Evolutionary conservation across 2,329 filamentous ascomycete genomes (phyloP), one percentile per base, ranked within the genome.

Genomic region (Hortaea werneckii): DNA sequence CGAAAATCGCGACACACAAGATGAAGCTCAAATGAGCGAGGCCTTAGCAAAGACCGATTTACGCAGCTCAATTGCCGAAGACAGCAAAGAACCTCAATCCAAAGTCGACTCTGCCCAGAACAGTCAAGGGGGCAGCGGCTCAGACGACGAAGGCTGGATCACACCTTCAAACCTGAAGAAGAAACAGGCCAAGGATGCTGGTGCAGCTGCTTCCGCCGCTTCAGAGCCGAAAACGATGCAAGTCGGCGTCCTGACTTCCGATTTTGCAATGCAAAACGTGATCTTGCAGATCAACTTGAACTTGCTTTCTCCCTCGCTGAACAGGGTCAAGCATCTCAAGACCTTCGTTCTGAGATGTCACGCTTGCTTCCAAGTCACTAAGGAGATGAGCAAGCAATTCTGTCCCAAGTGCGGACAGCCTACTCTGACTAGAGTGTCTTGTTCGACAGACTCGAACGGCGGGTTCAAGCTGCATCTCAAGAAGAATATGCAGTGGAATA

Each of bases 191-290:
- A 77, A 80, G 61, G 82, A 90, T 56, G 67, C 73, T 13, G 57
- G 58, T 41, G 64, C 66, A 27, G 67, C 70, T 20, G 68, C 67
- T 5, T 65, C 71, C 1, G 65, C 71, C 41, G 48, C 54, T 11
- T 64, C 74, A 1, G 73, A 78, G 44, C 73, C 78, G 32, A 77
- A 78, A 50, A 79, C 78, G 9, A 83, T 95, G 56, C 83, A 94
- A 66, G 87, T 86, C 11, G 90, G 88, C n/a, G 82, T 90, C 39
- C 83, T 96, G 61, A 96, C 92, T 1, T 88, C 85, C 46, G 92
- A 98, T 71, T 96, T 86, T 67, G 90, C 92, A 45, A 94, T 98
- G 87, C 90, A 96, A 70, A 96, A 96, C 64, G 88, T 96, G 6
- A 78, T 92, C 1, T 76, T 98, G 4, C 87, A 94, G 56, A 94